These are phyloP conservation scores for Metschnikowia bowlesiae DNA, from an alignment of 805 yeast species.

Conservation along the genomic window DNA sequence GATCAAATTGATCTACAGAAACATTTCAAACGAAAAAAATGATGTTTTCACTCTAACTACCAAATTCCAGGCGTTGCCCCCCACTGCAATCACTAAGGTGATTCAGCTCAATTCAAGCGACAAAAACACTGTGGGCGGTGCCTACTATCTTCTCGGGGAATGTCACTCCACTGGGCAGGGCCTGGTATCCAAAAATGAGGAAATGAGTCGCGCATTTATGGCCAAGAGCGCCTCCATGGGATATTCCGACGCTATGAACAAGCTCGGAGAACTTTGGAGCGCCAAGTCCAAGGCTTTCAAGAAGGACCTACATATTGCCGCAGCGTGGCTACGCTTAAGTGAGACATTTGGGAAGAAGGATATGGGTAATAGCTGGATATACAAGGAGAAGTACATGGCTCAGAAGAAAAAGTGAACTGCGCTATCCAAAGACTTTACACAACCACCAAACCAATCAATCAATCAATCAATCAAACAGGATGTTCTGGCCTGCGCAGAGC, in stretches of 20 bases:
- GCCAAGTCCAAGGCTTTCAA: constrained; percentile 50
- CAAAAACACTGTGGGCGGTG: constrained; percentile 42
- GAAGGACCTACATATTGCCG: constrained; percentile 58
- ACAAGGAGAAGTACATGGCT: constrained; percentile 56
- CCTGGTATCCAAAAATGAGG: constrained; percentile 43
- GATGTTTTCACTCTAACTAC: constrained; percentile 27
- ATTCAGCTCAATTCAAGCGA: constrained; percentile 27
- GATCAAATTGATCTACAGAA: constrained; percentile 22
- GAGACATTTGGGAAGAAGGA: constrained; percentile 57
- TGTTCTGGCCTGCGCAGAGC: constrained; percentile 9
- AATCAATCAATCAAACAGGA: background rate
- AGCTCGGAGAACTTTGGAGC: constrained; percentile 68
- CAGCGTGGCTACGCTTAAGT: constrained; percentile 66
- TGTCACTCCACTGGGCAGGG: constrained; percentile 57
- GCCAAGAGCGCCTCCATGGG: constrained; percentile 68
- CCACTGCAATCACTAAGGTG: constrained; percentile 25
- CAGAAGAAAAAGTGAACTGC: constrained; percentile 8
- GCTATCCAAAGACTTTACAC: background rate
- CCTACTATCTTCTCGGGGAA: constrained; percentile 61
- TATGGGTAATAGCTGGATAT: constrained; percentile 72
- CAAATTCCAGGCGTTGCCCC: constrained; percentile 21
- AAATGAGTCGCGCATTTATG: constrained; percentile 52
- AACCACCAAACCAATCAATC: background rate
- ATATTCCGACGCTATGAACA: constrained; percentile 61
- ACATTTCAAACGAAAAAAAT: constrained; percentile 19